Percentiles rank a stretch among this genome's conserved stretches.
phyloP scores from a whole-genome alignment of 1,284 basidiomycete genomes.

The Malassezia restricta region DNA sequence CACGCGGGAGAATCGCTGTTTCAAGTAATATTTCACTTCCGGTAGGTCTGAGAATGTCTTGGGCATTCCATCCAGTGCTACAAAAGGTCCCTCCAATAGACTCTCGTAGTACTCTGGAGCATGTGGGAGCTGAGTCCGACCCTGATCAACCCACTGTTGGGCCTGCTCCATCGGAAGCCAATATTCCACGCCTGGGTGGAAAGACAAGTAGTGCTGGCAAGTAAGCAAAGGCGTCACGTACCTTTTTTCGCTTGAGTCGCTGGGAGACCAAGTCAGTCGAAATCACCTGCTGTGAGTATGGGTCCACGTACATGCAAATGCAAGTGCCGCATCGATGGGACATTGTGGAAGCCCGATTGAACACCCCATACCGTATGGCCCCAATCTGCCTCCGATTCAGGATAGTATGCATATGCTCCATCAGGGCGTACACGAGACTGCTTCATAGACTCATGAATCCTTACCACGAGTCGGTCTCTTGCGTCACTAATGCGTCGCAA shows the following conservation, averaged over 20 bases:
- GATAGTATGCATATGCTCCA: neutral
- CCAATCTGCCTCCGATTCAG: neutral
- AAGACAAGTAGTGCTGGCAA: constrained; percentile 67
- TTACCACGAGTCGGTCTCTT: constrained; percentile 30
- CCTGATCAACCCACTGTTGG: constrained; percentile 57
- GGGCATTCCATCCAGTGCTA: constrained; percentile 57
- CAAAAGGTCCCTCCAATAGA: constrained; percentile 58
- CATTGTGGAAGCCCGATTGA: constrained; percentile 67
- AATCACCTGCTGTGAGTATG: constrained; percentile 65
- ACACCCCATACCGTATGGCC: constrained; percentile 22
- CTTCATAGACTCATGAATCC: constrained; percentile 70
- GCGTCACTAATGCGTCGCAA: constrained; percentile 19
- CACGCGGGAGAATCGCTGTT: constrained; percentile 13
- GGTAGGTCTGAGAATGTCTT: constrained; percentile 61
- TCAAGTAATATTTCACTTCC: constrained; percentile 59
- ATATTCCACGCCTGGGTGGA: constrained; percentile 73
- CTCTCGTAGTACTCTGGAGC: constrained; percentile 54
- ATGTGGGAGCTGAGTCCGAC: constrained; percentile 51
- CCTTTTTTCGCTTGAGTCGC: constrained; percentile 66
- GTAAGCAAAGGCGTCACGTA: constrained; percentile 10
- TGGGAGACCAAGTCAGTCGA: constrained; percentile 67
- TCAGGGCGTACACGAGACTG: constrained; percentile 44
- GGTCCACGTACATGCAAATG: constrained; percentile 45
- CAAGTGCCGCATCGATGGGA: constrained; percentile 52
- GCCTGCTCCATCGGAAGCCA: constrained; percentile 69